Evolutionary conservation across 108 stramenopile genomes (phyloP).

Genomic region (Nannochloropsis salina): DNA sequence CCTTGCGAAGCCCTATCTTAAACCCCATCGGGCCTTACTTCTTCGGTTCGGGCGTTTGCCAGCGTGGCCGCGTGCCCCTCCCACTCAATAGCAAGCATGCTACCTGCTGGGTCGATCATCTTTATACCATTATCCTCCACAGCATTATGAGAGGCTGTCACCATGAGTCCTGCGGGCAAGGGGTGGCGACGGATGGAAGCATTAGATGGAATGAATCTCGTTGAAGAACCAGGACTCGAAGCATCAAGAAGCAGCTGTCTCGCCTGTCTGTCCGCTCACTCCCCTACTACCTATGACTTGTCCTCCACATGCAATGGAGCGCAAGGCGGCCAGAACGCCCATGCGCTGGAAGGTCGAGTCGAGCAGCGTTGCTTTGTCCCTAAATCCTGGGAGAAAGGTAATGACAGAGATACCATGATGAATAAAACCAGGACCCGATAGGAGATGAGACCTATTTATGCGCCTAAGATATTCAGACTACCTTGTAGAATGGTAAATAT

Average conservation of each 20-base stretch:
- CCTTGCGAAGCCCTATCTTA: no score
- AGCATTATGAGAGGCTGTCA: slow-evolving; percentile 94
- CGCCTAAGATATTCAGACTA: no score
- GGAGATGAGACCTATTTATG: no score
- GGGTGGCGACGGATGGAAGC: neutral
- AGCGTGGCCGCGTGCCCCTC: slow-evolving; percentile 65
- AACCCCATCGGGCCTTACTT: neutral
- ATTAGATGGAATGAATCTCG: neutral
- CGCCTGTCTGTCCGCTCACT: neutral
- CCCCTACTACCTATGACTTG: neutral
- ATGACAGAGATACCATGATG: neutral
- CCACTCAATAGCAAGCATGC: slow-evolving; percentile 72
- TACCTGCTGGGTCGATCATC: slow-evolving; percentile 81
- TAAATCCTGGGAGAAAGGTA: slow-evolving; percentile 37
- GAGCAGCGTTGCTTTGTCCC: slow-evolving; percentile 45
- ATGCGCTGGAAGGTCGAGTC: slow-evolving; percentile 52
- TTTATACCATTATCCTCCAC: slow-evolving; percentile 93
- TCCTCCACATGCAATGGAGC: slow-evolving; percentile 28
- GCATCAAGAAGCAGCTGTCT: neutral
- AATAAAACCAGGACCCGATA: no score
- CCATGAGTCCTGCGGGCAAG: slow-evolving; percentile 73
- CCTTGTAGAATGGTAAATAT: neutral
- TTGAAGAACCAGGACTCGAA: neutral
- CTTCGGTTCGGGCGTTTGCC: slow-evolving; percentile 53
- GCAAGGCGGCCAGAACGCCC: slow-evolving; percentile 54